Evolutionary conservation across 2,329 filamentous ascomycete species (phyloP).

Genomic region (Leptosphaerulina australis): DNA sequence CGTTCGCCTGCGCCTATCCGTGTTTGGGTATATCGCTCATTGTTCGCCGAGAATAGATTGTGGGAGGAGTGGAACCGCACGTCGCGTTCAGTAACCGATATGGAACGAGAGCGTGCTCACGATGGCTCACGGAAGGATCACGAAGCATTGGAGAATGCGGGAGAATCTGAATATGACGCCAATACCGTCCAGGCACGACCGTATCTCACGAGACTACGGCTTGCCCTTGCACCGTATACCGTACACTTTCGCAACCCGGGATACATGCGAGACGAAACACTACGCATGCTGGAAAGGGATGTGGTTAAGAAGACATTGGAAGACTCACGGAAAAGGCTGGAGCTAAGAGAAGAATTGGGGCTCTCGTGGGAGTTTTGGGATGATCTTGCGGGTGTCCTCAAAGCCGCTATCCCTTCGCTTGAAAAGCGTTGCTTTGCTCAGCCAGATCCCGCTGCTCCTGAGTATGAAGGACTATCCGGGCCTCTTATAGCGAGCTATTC

Average conservation of each 20-base stretch:
- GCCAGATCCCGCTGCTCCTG: slow-evolving; percentile 61
- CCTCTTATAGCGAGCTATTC: slow-evolving; percentile 67
- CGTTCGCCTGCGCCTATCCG: slow-evolving; percentile 36
- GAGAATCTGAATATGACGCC: slow-evolving; percentile 24
- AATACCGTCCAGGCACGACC: slow-evolving; percentile 28
- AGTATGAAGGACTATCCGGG: slow-evolving; percentile 64
- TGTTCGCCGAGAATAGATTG: slow-evolving; percentile 30
- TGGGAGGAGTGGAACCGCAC: slow-evolving; percentile 30
- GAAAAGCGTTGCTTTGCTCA: slow-evolving; percentile 67
- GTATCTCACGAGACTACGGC: slow-evolving; percentile 53
- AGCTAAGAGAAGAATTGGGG: slow-evolving; percentile 64
- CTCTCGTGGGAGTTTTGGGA: slow-evolving; percentile 64
- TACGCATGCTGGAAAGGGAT: slow-evolving; percentile 61
- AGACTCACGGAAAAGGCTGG: slow-evolving; percentile 61
- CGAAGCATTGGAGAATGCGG: slow-evolving; percentile 23
- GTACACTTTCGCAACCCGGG: slow-evolving; percentile 66
- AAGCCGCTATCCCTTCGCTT: slow-evolving; percentile 65
- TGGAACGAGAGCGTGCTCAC: slow-evolving; percentile 4
- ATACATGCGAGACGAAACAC: slow-evolving; percentile 64
- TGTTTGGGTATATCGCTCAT: slow-evolving; percentile 34
- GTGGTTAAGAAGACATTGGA: slow-evolving; percentile 66
- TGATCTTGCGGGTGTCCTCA: slow-evolving; percentile 63
- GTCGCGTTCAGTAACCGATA: neutral
- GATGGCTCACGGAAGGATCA: slow-evolving; percentile 19
- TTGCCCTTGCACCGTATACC: slow-evolving; percentile 55